Evolutionary conservation across 495 filamentous ascomycete species (phyloP), one percentile per base, ranked within the genome.

Genomic region (Talaromyces thailandensis): DNA sequence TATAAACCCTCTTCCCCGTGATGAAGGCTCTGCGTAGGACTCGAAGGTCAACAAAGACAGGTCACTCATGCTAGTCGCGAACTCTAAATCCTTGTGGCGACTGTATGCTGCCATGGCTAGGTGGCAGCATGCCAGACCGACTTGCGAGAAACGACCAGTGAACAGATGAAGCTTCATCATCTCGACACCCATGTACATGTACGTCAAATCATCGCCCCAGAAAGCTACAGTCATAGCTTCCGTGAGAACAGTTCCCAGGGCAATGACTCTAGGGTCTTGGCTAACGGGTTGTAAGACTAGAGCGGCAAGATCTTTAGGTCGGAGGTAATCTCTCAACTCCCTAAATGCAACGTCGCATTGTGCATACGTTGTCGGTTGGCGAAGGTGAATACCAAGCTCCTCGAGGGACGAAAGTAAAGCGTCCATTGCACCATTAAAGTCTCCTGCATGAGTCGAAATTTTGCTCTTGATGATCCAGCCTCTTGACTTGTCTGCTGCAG

Each of bases 141-240:
- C 84, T 68, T 95, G 88, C 0, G 87, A 84, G 67, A 89, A 91
- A 2, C 82, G 78, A 0, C 87, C 88, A 26, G 71, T 65, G 43
- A 81, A 78, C 16, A 95, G 76, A 65, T 90, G 86, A 23, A 86
- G 81, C 51, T 87, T 80, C 66, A 93, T 75, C 77, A 92, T 86
- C 57, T 86, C 79, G 11, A 93, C 80, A 4, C 86, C 76, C 62
- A 90, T 84, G 59, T 89, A 84, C 69, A 92, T 95, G 71, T 92
- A 96, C 25, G 84, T 81, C 24, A 90, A 67, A 18, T 78, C 74
- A 69, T 94, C 85, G 65, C 83, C 86, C 91, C 91, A 96, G 73
- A 89, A 96, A 1, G 88, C 88, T n/a, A 90, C 85, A 57, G 85
- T 84, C 62, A 89, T 81, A 9, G 90, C 85, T 70, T 96, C 92